Evolutionary conservation across 2,329 filamentous ascomycete genomes (phyloP).

Genomic region (Neurospora sp.): DNA sequence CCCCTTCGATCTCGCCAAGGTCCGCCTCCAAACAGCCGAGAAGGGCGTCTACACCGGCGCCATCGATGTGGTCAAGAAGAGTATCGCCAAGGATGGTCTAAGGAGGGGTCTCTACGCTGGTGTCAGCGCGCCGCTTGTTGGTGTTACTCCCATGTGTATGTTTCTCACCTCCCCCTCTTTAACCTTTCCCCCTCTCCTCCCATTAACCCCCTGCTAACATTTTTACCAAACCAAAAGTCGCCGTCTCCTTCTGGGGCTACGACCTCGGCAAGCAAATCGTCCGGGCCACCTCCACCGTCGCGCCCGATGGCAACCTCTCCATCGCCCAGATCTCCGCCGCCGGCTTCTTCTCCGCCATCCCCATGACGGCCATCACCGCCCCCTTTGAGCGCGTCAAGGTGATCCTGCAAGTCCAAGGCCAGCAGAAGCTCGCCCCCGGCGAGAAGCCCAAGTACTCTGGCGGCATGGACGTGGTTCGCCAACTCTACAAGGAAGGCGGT

Average conservation of each 20-base stretch:
- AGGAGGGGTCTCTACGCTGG: slow-evolving; percentile 83
- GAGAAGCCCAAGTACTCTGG: slow-evolving; percentile 89
- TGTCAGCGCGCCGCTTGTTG: slow-evolving; percentile 86
- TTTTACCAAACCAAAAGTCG: slow-evolving; percentile 35
- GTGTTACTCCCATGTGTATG: slow-evolving; percentile 98
- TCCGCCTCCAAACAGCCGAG: slow-evolving; percentile 91
- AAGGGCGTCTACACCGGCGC: slow-evolving; percentile 84
- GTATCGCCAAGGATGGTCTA: slow-evolving; percentile 77
- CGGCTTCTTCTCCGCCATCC: slow-evolving; percentile 95
- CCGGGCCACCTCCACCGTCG: slow-evolving; percentile 51
- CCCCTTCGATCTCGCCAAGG: slow-evolving; percentile 96
- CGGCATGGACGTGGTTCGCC: slow-evolving; percentile 80
- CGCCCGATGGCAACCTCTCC: slow-evolving; percentile 59
- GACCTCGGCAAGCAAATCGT: slow-evolving; percentile 91
- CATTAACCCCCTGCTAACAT: slow-evolving; percentile 2
- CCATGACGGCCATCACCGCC: slow-evolving; percentile 96
- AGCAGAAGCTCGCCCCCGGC: slow-evolving; percentile 73
- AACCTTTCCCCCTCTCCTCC: neutral
- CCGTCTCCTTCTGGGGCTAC: slow-evolving; percentile 75
- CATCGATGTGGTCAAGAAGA: slow-evolving; percentile 84
- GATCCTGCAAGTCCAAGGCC: slow-evolving; percentile 92
- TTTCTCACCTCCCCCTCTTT: slow-evolving; percentile 16
- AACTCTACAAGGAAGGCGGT: slow-evolving; percentile 86
- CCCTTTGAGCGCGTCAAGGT: slow-evolving; percentile 99
- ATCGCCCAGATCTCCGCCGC: slow-evolving; percentile 84